phyloP scores from a whole-genome alignment of 768 basidiomycete genomes.

The Mrakia blollopis region DNA sequence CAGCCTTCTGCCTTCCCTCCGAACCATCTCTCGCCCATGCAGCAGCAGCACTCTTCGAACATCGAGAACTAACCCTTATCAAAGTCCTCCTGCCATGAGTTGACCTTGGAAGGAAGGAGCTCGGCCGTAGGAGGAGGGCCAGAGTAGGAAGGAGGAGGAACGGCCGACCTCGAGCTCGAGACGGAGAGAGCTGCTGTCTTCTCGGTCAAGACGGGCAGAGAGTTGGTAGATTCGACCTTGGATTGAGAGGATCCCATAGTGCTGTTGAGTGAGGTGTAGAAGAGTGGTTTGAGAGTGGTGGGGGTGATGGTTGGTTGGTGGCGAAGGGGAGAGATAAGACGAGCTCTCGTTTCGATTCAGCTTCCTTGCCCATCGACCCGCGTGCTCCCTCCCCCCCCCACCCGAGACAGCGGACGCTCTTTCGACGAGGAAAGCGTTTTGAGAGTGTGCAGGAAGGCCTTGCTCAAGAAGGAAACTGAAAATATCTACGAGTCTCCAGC shows the following conservation, averaged over 20 bases:
- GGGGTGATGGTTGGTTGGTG: background rate
- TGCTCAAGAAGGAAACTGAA: too few species aligned
- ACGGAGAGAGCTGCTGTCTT: background rate
- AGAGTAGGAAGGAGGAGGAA: background rate
- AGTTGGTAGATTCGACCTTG: background rate
- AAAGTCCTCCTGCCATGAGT: conserved; percentile 13
- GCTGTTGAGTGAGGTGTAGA: background rate
- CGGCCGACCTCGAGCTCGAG: background rate
- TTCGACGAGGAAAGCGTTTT: too few species aligned
- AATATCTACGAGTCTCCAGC: too few species aligned
- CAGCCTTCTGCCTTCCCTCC: background rate
- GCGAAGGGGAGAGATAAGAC: background rate
- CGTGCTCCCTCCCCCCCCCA: too few species aligned
- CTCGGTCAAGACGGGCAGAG: background rate
- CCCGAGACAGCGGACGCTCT: too few species aligned
- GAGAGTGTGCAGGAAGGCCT: too few species aligned
- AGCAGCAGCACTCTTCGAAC: background rate
- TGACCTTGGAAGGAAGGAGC: conserved; percentile 15
- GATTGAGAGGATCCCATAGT: background rate
- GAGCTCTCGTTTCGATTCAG: background rate
- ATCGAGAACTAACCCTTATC: background rate
- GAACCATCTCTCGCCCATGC: background rate
- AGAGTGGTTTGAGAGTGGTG: background rate
- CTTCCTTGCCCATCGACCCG: too few species aligned
- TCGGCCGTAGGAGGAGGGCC: conserved; percentile 16